phyloP scores from a whole-genome alignment of 2,329 filamentous ascomycete genomes.

The Aureobasidium sp. region DNA sequence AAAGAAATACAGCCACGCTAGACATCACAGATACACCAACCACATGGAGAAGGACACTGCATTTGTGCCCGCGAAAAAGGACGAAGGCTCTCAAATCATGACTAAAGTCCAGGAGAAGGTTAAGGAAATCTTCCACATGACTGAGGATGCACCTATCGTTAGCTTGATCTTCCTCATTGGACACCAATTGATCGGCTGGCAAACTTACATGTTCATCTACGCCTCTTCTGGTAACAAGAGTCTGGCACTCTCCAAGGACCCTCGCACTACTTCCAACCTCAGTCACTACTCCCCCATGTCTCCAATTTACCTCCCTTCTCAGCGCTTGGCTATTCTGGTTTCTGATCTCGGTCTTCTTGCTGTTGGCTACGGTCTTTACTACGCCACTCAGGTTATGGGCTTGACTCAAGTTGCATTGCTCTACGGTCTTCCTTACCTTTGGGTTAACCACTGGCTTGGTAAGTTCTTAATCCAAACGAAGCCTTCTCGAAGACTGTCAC shows the following conservation, averaged over 20 bases:
- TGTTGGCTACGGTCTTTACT: conserved; percentile 44
- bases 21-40: conserved; percentile 58
- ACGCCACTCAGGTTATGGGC: conserved; percentile 45
- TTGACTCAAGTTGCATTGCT: conserved; percentile 48
- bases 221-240: conserved; percentile 17
- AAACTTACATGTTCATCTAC: conserved; percentile 21
- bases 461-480: conserved; percentile 22
- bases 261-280: conserved; percentile 54
- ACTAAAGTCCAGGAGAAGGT: conserved; percentile 5
- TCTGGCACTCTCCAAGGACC: conserved; percentile 15
- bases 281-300: conserved; percentile 47
- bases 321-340: conserved; percentile 42
- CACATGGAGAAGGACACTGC: conserved; percentile 27
- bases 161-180: conserved; percentile 16
- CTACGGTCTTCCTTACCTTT: conserved; percentile 57
- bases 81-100: conserved; percentile 8
- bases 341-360: conserved; percentile 52
- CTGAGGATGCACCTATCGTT: conserved; percentile 23
- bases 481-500: not conserved
- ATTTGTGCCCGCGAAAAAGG: conserved; percentile 26
- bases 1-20: conserved; percentile 55
- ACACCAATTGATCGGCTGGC: conserved; percentile 24
- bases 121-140: conserved; percentile 16
- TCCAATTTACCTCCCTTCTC: conserved; percentile 36
- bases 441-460: conserved; percentile 64